Percentiles rank a stretch among this genome's conserved stretches.
phyloP scores from a whole-genome alignment of 495 filamentous ascomycete genomes.

The Parmelia sp. region DNA sequence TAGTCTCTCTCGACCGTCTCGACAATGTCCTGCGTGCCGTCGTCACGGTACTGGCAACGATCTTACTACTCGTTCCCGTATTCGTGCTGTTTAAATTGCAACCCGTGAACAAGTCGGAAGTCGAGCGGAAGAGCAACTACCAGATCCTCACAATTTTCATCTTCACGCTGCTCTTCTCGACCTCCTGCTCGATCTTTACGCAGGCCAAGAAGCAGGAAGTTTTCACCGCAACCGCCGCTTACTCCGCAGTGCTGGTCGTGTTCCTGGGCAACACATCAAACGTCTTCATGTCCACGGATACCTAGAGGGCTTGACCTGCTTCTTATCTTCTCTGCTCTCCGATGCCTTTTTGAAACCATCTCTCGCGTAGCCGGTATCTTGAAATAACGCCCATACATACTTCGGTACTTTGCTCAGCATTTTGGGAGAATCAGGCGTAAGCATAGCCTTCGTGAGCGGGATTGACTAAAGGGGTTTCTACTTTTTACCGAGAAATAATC shows the following conservation, averaged over 20 bases:
- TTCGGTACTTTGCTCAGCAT: background rate
- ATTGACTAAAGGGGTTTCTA: background rate
- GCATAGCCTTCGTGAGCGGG: background rate
- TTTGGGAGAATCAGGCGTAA: background rate
- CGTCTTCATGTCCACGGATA: background rate
- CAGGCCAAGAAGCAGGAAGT: slow-evolving; percentile 27
- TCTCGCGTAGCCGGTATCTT: background rate
- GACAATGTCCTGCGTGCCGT: slow-evolving; percentile 11
- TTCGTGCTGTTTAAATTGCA: slow-evolving; percentile 15
- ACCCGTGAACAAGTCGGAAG: slow-evolving; percentile 6
- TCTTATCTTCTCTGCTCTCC: background rate
- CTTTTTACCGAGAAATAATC: background rate
- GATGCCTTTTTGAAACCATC: background rate
- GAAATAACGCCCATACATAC: too few relatives aligned
- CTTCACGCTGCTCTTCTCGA: slow-evolving; percentile 26
- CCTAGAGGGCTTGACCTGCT: background rate
- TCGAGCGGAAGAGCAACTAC: slow-evolving; percentile 8
- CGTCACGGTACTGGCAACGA: slow-evolving; percentile 5
- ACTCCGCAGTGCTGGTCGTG: slow-evolving; percentile 28
- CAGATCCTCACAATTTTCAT: slow-evolving; percentile 17
- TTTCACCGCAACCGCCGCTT: slow-evolving; percentile 27
- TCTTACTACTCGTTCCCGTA: slow-evolving; percentile 14
- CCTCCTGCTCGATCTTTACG: slow-evolving; percentile 23
- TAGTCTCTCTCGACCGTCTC: slow-evolving; percentile 11
- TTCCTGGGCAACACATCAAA: slow-evolving; percentile 26